Evolutionary conservation across 2,329 filamentous ascomycete genomes (phyloP), one percentile per base, ranked within the genome.

Genomic region (Macroventuria anomochaeta): DNA sequence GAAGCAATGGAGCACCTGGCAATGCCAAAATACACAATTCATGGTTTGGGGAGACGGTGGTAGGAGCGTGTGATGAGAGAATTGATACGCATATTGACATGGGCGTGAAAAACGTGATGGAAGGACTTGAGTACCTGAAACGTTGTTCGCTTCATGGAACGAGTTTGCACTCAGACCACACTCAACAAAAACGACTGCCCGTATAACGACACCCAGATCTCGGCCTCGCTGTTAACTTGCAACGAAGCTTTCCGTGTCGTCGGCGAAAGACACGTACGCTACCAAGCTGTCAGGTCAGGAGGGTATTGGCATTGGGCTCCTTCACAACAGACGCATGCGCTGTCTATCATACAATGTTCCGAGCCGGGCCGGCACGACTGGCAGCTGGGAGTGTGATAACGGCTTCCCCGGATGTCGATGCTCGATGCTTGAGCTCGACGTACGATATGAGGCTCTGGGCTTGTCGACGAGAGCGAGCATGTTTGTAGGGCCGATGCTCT

Each of bases 1-100:
- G 53, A 38, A 58, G 47, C 44, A 62, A 63, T 59, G 46, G 58
- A 43, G 58, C 37, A 60, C 38, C 33, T 40, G 51, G 51, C 44
- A 34, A 31, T 52, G 49, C 51, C 62, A 49, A 43, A 38, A 54
- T 39, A 38, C 42, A 21, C 12, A 15, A n/a, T 6, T 5, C 32
- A 34, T 34, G 32, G n/a, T 17, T 3, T n/a, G n/a, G 32, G 5
- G 32, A 32, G 29, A 15, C 5, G n/a, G 11, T 29, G 26, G 26
- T 41, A n/a, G 15, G 25, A 17, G 25, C 26, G 26, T 31, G 25
- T n/a, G 37, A 29, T 40, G 29, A 40, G 37, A 23, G 12, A 28
- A 11, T 17, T 21, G 23, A 40, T 40, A 40, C 37, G 23, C 23
- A 20, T 40, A 40, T 40, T 26, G 23, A 40, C 37, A 40, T 29